phyloP scores from a whole-genome alignment of 2,329 filamentous ascomycete species.

The Aspergillus terreus region DNA sequence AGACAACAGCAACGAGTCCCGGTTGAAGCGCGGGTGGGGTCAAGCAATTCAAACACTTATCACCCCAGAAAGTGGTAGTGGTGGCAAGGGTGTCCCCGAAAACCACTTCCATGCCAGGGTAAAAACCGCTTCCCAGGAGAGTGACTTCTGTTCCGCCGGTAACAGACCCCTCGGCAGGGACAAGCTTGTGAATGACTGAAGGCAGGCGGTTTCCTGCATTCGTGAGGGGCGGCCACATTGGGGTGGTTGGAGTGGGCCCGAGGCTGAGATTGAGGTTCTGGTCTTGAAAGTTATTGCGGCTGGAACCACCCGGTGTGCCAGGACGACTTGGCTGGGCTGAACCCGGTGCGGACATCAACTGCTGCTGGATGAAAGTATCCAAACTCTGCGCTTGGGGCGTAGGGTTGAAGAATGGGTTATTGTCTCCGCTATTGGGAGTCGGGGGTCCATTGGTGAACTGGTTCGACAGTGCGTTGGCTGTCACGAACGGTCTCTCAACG shows the following conservation, averaged over 20 bases:
- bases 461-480: constrained; percentile 39
- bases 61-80: constrained; percentile 76
- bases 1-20: constrained; percentile 67
- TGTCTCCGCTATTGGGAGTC: constrained; percentile 64
- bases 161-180: constrained; percentile 76
- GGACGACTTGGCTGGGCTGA: constrained; percentile 74
- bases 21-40: constrained; percentile 66
- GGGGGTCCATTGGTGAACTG: constrained; percentile 60
- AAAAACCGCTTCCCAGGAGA: constrained; percentile 75
- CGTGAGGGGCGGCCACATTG: constrained; percentile 51
- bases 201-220: constrained; percentile 51
- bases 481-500: constrained; percentile 46
- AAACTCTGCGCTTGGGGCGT: constrained; percentile 60
- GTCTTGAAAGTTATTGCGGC: constrained; percentile 42
- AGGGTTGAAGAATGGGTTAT: constrained; percentile 55
- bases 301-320: constrained; percentile 60
- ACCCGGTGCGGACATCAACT: constrained; percentile 67
- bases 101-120: constrained; percentile 74
- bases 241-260: constrained; percentile 46
- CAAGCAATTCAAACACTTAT: constrained; percentile 74
- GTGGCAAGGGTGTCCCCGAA: constrained; percentile 70
- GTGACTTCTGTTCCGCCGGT: constrained; percentile 85
- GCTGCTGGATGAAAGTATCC: constrained; percentile 61
- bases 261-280: constrained; percentile 25
- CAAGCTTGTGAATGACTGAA: constrained; percentile 74